A percentile compares a stretch with the other conserved stretches of the same genome.
These are phyloP conservation scores for Nicotiana noctiflora DNA, from an alignment of 257 asterid genomes.

Conservation along the genomic window DNA sequence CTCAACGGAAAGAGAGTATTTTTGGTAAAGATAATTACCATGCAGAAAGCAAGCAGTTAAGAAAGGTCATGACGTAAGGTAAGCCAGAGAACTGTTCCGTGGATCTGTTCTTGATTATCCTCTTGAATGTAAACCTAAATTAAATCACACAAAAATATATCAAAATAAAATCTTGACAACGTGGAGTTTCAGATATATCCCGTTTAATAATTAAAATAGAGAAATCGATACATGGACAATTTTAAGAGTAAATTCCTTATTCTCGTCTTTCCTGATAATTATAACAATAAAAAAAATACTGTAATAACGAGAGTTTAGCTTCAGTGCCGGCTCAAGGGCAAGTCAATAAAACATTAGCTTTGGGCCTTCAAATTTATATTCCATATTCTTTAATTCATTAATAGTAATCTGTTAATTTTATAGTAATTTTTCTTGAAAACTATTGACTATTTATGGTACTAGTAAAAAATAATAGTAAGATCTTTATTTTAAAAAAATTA, in stretches of 20 bases:
- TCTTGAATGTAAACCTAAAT: conserved; percentile 73
- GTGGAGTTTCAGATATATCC: background rate
- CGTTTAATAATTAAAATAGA: background rate
- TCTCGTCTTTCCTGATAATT: background rate
- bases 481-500: too few relatives aligned
- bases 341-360: too few relatives aligned
- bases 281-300: too few relatives aligned
- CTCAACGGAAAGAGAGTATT: background rate
- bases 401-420: too few relatives aligned
- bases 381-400: too few relatives aligned
- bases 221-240: background rate
- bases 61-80: conserved; percentile 75
- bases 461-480: too few relatives aligned
- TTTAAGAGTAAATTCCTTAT: too few relatives aligned
- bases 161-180: background rate
- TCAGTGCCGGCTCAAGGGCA: too few relatives aligned
- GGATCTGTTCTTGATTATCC: conserved; percentile 46
- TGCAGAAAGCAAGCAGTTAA: conserved; percentile 77
- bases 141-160: background rate
- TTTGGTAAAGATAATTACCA: conserved; percentile 34
- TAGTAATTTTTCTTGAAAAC: too few relatives aligned
- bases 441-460: too few relatives aligned
- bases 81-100: conserved; percentile 80
- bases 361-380: too few relatives aligned
- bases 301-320: too few relatives aligned